A percentile compares a stretch with the other conserved stretches of the same genome.
phyloP scores from a whole-genome alignment of 148 eudicot species.

The Agrostemma githago region DNA sequence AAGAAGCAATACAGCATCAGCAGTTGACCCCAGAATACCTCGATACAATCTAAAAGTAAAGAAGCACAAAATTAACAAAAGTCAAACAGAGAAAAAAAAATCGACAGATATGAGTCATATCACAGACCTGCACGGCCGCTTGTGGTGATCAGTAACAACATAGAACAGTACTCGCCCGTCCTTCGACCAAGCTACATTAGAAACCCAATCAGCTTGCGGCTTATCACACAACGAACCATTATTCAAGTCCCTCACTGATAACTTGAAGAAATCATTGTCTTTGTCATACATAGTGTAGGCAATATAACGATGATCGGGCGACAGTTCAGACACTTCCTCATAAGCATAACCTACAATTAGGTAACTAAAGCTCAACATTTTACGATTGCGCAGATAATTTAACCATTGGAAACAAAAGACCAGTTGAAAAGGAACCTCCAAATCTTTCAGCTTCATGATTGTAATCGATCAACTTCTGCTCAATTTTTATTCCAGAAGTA shows the following conservation, averaged over 20 bases:
- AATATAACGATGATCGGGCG: conserved; percentile 85
- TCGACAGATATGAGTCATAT: not conserved
- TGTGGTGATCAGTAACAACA: conserved; percentile 74
- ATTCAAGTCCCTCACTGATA: conserved; percentile 73
- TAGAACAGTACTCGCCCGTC: conserved; percentile 69
- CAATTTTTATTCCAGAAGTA: conserved; percentile 80
- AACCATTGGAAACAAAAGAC: not conserved
- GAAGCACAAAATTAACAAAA: conserved; percentile 8
- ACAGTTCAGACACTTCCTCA: conserved; percentile 88
- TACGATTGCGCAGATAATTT: not conserved
- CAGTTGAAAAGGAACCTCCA: conserved; percentile 49
- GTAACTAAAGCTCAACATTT: conserved; percentile 6
- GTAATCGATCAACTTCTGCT: conserved; percentile 81
- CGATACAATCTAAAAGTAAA: conserved; percentile 56
- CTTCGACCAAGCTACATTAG: conserved; percentile 83
- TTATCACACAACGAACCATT: conserved; percentile 63
- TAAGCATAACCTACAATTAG: conserved; percentile 65
- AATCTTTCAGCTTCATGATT: conserved; percentile 90
- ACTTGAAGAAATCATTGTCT: conserved; percentile 79
- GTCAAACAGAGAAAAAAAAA: not conserved
- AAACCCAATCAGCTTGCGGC: conserved; percentile 89
- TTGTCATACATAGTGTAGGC: conserved; percentile 97
- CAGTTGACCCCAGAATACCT: conserved; percentile 62
- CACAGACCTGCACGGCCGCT: conserved; percentile 73
- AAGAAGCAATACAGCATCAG: conserved; percentile 61